Percentiles rank a stretch among this genome's conserved stretches.
These are phyloP conservation scores for Candida parachauliodes DNA, from an alignment of 805 yeast genomes.

Conservation along the genomic window DNA sequence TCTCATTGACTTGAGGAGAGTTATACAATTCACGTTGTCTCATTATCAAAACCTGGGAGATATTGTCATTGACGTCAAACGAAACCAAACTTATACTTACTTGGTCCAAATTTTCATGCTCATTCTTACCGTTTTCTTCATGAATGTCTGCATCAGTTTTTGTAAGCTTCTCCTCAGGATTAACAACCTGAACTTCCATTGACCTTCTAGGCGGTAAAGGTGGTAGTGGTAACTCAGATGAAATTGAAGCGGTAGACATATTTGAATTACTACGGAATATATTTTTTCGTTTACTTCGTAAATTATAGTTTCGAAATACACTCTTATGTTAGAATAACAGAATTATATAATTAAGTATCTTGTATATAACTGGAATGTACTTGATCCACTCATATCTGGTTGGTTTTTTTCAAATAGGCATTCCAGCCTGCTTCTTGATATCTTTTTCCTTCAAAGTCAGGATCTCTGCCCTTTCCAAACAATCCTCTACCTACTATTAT, in stretches of 20 bases:
- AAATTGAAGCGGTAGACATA: not conserved
- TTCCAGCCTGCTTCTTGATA: slow-evolving; percentile 94
- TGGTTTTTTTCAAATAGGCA: slow-evolving; percentile 58
- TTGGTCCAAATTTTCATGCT: not conserved
- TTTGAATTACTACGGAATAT: too few species aligned
- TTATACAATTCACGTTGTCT: slow-evolving; percentile 23
- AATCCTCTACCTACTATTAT: slow-evolving; percentile 98
- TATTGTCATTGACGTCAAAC: slow-evolving; percentile 8
- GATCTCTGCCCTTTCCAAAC: slow-evolving; percentile 92
- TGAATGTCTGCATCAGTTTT: not conserved
- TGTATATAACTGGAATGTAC: too few species aligned
- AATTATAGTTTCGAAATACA: too few species aligned
- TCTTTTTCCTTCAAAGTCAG: slow-evolving; percentile 79
- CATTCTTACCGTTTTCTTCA: not conserved
- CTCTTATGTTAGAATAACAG: too few species aligned
- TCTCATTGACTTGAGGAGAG: slow-evolving; percentile 24
- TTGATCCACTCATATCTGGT: slow-evolving; percentile 10
- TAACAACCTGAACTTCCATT: not conserved
- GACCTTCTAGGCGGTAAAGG: slow-evolving; percentile 1
- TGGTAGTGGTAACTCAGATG: not conserved
- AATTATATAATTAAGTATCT: too few species aligned
- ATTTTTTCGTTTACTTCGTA: too few species aligned
- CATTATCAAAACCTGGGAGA: slow-evolving; percentile 20
- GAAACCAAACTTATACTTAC: not conserved
- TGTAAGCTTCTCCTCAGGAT: not conserved